Conservation (phyloP, 345 rosid species). For the Lepidium africanum region DNA sequence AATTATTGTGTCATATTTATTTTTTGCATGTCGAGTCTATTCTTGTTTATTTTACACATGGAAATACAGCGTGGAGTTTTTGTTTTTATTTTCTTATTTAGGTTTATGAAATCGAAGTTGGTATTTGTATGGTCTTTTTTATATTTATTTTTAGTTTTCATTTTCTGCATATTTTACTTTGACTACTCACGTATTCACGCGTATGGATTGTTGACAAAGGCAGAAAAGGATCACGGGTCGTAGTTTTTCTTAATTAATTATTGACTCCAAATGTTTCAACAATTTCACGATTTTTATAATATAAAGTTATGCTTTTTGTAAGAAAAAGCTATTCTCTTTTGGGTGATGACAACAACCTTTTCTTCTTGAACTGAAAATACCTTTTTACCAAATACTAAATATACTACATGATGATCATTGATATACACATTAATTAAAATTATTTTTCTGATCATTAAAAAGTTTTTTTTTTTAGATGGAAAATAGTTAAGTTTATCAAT, state of each 20-base stretch:
- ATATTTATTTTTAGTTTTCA: not conserved
- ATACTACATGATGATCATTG: too few species aligned
- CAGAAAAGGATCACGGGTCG: conserved; percentile 24
- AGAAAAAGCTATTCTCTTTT: not conserved
- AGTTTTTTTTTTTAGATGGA: too few species aligned
- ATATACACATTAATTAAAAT: too few species aligned
- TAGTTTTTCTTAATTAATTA: conserved; percentile 15
- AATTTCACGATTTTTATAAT: not conserved
- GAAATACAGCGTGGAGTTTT: conserved; percentile 33
- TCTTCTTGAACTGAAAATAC: not conserved
- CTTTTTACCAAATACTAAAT: not conserved
- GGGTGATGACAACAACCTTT: not conserved
- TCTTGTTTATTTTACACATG: conserved; percentile 25
- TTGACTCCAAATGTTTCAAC: conserved; percentile 6
- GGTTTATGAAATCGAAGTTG: conserved; percentile 29
- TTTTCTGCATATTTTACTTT: not conserved
- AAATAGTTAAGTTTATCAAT: too few species aligned
- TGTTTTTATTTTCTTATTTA: conserved; percentile 22
- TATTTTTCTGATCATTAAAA: too few species aligned
- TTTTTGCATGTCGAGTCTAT: conserved; percentile 14
- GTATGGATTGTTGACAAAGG: conserved; percentile 22
- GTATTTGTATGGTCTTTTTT: conserved; percentile 16
- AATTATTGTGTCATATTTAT: not conserved
- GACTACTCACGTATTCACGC: conserved; percentile 29
- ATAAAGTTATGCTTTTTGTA: not conserved